phyloP scores from a whole-genome alignment of 768 basidiomycete species.

The Leccinum rimulosum region DNA sequence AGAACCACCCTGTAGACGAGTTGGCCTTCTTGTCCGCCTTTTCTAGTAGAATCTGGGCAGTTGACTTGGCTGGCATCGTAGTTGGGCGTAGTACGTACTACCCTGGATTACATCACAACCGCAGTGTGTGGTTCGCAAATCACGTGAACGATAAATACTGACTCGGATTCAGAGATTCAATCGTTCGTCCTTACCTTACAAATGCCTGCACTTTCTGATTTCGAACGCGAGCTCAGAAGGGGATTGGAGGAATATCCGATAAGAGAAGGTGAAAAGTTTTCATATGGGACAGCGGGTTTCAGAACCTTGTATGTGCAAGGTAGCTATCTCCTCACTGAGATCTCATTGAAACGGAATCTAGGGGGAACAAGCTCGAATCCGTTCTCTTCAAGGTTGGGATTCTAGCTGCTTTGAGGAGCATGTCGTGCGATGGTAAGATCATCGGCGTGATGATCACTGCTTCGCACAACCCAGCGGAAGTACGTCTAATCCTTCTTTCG shows the following conservation, averaged over 20 bases:
- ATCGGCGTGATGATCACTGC: constrained; percentile 99
- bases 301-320: constrained; percentile 69
- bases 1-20: constrained; percentile 86
- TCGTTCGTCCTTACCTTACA: background rate
- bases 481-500: constrained; percentile 34
- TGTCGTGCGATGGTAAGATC: constrained; percentile 83
- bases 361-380: constrained; percentile 72
- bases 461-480: constrained; percentile 98
- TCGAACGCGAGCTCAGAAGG: constrained; percentile 43
- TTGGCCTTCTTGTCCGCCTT: constrained; percentile 92
- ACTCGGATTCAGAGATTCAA: background rate
- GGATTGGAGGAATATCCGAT: constrained; percentile 68
- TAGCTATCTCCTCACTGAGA: constrained; percentile 3
- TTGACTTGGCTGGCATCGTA: constrained; percentile 72
- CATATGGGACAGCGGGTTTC: constrained; percentile 96
- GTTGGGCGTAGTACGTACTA: background rate
- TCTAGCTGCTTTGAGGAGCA: constrained; percentile 87
- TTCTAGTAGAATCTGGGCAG: constrained; percentile 71
- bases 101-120: background rate
- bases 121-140: background rate
- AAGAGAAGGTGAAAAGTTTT: constrained; percentile 63
- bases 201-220: constrained; percentile 35
- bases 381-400: constrained; percentile 95
- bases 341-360: constrained; percentile 30
- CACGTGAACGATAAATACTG: constrained; percentile 18